Percentiles rank a stretch among this genome's conserved stretches.
phyloP scores from a whole-genome alignment of 495 filamentous ascomycete genomes.

The Xylaria flabelliformis region DNA sequence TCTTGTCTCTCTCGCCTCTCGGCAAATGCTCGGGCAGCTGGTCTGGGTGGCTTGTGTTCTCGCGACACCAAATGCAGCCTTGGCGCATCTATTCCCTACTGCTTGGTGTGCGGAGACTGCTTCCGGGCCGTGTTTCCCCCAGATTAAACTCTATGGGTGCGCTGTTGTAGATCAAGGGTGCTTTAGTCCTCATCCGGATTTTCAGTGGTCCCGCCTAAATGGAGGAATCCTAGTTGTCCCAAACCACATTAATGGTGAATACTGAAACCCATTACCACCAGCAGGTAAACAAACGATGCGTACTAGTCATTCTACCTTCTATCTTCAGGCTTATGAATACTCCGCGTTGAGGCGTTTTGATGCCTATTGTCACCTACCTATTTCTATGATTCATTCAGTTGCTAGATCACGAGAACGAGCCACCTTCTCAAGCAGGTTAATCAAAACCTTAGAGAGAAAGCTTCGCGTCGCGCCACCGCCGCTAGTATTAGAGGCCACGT shows the following conservation, averaged over 20 bases:
- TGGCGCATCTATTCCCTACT: background rate
- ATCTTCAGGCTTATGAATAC: background rate
- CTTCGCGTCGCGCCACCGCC: background rate
- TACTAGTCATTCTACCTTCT: constrained; percentile 7
- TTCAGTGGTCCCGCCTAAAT: constrained; percentile 22
- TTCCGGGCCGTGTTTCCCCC: constrained; percentile 39
- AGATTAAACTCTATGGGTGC: constrained; percentile 33
- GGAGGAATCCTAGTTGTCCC: background rate
- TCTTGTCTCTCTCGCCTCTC: constrained; percentile 37
- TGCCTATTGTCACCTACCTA: background rate
- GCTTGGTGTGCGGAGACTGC: constrained; percentile 7
- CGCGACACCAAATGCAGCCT: constrained; percentile 28
- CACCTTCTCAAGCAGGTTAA: background rate
- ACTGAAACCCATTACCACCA: background rate
- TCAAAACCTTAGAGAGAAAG: background rate
- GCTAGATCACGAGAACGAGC: background rate
- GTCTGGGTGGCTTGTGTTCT: background rate
- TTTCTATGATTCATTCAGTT: background rate
- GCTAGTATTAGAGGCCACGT: background rate
- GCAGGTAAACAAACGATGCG: background rate
- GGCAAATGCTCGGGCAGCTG: constrained; percentile 68
- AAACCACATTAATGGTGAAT: background rate
- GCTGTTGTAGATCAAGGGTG: constrained; percentile 7
- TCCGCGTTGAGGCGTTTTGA: background rate
- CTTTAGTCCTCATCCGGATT: background rate